These are phyloP conservation scores for Rubroboletus satanas DNA, from an alignment of 768 basidiomycete genomes.

Conservation along the genomic window DNA sequence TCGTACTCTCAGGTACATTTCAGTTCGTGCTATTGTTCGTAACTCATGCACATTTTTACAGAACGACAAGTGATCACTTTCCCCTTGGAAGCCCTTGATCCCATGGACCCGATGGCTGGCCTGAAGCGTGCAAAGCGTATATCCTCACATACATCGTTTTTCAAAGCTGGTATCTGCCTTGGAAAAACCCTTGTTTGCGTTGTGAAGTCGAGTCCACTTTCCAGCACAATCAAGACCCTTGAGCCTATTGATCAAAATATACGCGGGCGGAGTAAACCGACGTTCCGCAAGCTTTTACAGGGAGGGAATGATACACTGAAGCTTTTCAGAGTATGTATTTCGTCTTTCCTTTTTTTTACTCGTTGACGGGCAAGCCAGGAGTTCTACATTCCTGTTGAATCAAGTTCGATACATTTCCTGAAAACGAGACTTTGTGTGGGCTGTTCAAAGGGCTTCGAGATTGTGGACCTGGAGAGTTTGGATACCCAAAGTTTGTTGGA, in stretches of 20 bases:
- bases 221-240: constrained; percentile 95
- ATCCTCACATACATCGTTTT: constrained; percentile 94
- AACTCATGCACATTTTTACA: constrained; percentile 29
- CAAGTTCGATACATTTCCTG: constrained; percentile 93
- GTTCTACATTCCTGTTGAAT: constrained; percentile 98
- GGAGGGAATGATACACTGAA: constrained; percentile 93
- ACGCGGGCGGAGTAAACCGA: constrained; percentile 76
- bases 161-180: constrained; percentile 93
- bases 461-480: constrained; percentile 93
- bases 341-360: not conserved
- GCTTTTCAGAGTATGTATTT: constrained; percentile 69
- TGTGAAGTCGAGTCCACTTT: constrained; percentile 91
- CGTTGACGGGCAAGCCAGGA: constrained; percentile 49
- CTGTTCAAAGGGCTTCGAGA: constrained; percentile 96
- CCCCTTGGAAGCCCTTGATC: constrained; percentile 88
- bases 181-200: constrained; percentile 92
- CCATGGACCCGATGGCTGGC: constrained; percentile 84
- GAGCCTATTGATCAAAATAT: constrained; percentile 92
- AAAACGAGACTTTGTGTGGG: constrained; percentile 98
- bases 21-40: not conserved
- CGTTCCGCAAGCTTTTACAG: constrained; percentile 92
- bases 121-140: constrained; percentile 93
- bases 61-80: constrained; percentile 96
- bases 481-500: constrained; percentile 96
- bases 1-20: constrained; percentile 90